A percentile compares a stretch with the other conserved stretches of the same genome.
Evolutionary conservation across 106 monocot species (phyloP).

Genomic region (Xerophyta viscosa): DNA sequence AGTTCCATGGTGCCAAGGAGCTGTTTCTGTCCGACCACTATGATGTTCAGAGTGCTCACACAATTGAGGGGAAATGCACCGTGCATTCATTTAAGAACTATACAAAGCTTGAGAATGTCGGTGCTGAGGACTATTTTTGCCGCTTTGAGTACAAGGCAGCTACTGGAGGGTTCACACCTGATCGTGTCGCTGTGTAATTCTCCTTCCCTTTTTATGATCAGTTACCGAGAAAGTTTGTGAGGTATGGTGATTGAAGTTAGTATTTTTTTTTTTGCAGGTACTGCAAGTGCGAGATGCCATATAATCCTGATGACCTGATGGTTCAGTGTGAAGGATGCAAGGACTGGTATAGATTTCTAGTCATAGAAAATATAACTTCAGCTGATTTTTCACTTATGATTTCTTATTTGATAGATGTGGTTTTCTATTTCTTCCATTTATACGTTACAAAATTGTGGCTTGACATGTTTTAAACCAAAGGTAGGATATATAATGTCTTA

Average conservation of each 20-base stretch:
- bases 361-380: background rate
- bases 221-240: background rate
- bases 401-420: background rate
- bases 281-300: conserved; percentile 61
- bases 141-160: conserved; percentile 47
- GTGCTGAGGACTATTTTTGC: conserved; percentile 38
- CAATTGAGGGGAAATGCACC: conserved; percentile 65
- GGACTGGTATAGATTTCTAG: conserved; percentile 18
- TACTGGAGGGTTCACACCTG: conserved; percentile 39
- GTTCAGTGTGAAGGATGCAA: conserved; percentile 38
- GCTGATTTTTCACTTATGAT: background rate
- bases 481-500: no score
- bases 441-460: background rate
- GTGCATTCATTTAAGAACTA: conserved; percentile 77
- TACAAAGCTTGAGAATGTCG: conserved; percentile 64
- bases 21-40: conserved; percentile 69
- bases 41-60: conserved; percentile 62
- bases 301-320: conserved; percentile 67
- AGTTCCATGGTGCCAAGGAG: conserved; percentile 76
- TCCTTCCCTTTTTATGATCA: background rate
- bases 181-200: conserved; percentile 36
- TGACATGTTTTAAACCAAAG: no score
- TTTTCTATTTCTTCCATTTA: background rate
- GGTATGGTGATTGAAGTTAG: background rate
- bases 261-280: conserved; percentile 32